These are phyloP conservation scores for Leishmania gerbilli DNA, from an alignment of 208 protist genomes.

Conservation along the genomic window DNA sequence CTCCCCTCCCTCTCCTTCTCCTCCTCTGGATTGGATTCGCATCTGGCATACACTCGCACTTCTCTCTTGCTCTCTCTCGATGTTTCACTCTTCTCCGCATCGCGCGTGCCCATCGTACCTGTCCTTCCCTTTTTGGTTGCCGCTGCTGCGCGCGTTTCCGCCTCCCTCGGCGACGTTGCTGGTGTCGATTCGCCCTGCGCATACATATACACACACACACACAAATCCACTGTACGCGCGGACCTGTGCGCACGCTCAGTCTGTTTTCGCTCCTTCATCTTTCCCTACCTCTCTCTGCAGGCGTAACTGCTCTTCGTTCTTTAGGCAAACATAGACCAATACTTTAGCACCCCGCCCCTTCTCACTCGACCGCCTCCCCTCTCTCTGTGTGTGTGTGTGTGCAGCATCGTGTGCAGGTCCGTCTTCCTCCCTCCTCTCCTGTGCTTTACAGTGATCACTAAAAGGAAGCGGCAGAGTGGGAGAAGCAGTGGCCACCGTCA, in stretches of 20 bases:
- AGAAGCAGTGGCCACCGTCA: not conserved
- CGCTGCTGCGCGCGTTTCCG: not conserved
- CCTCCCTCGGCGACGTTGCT: not conserved
- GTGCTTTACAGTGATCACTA: not conserved
- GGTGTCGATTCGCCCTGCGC: not conserved
- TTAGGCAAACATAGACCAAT: not conserved
- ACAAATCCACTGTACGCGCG: not conserved
- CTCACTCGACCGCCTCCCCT: not conserved
- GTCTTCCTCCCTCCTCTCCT: conserved; percentile 1
- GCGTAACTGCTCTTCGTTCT: not conserved
- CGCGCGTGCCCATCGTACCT: not conserved
- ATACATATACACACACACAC: not conserved
- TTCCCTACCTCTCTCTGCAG: not conserved
- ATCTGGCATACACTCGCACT: too few relatives aligned
- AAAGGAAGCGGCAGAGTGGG: not conserved
- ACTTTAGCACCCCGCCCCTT: not conserved
- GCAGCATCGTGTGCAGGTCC: not conserved
- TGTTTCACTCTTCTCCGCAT: conserved; percentile 5
- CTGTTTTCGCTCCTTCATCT: not conserved
- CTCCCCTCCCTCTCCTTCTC: not conserved
- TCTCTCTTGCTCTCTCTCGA: conserved; percentile 1
- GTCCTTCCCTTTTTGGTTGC: not conserved
- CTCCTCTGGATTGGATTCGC: not conserved
- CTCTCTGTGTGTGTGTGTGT: not conserved
- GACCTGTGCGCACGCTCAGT: not conserved